phyloP scores from a whole-genome alignment of 345 rosid species.

The Schrenkiella parvula region DNA sequence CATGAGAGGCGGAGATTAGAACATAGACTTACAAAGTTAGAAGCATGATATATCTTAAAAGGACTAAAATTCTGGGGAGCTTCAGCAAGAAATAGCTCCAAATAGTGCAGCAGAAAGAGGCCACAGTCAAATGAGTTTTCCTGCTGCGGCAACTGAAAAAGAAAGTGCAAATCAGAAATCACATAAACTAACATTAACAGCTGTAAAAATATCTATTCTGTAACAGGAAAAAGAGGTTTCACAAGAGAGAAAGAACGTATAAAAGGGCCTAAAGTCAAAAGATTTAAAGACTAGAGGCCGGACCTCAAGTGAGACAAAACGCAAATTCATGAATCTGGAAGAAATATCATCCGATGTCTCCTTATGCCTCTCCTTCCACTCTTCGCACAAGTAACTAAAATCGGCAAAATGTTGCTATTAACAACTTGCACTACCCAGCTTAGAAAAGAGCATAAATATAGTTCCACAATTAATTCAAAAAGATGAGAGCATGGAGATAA shows the following conservation, averaged over 20 bases:
- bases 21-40: constrained; percentile 70
- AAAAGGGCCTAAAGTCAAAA: background rate
- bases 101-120: constrained; percentile 88
- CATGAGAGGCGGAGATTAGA: constrained; percentile 1
- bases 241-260: background rate
- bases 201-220: background rate
- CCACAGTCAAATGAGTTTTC: constrained; percentile 97
- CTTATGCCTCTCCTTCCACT: constrained; percentile 86
- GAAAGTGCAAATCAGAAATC: constrained; percentile 30
- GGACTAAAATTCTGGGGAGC: constrained; percentile 78
- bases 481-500: constrained; percentile 6
- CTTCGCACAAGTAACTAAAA: constrained; percentile 84
- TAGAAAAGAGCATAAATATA: background rate
- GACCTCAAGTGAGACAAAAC: constrained; percentile 95
- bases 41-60: constrained; percentile 55
- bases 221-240: background rate
- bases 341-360: constrained; percentile 61
- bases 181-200: constrained; percentile 22
- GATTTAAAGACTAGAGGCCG: constrained; percentile 11
- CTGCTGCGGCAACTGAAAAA: constrained; percentile 91
- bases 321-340: constrained; percentile 74
- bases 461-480: background rate
- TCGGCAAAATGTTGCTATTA: constrained; percentile 18
- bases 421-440: constrained; percentile 9
- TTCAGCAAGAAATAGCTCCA: constrained; percentile 83